Evolutionary conservation across 2,329 filamentous ascomycete species (phyloP), one percentile per base, ranked within the genome.

Genomic region (Pochonia chlamydosporia): DNA sequence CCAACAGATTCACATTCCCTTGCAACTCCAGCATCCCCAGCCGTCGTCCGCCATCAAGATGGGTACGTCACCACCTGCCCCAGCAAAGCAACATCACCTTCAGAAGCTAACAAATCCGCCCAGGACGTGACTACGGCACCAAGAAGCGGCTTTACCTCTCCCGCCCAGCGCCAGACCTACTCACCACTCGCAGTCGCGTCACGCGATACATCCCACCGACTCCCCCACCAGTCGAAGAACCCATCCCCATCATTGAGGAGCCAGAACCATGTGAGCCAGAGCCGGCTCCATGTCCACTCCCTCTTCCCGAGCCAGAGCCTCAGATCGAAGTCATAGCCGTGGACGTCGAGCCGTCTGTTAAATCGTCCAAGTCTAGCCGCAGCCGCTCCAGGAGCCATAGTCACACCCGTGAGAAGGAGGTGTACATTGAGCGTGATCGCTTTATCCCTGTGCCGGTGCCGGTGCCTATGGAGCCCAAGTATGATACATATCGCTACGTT

Each of bases 401-500:
- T 11, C 52, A 52, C 26, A 53, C 56, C 26, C 57, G 63, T 13
- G 69, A 75, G 40, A 63, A 63, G 28, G 75, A 79, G 57, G 66
- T 76, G 43, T 68, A 74, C 56, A 69, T 79, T 50, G 75, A 79
- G 62, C 68, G 75, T 23, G 76, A 80, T 57, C 66, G 67, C 44
- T 54, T 73, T 41, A 64, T 77, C 14, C 73, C 71, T 30, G 59
- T 71, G 7, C 65, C 64, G 9, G 65, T 73, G 2, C 68, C 66
- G 1, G 66, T 69, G 16, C 64, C 63, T 43, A 59, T 60, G 24
- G 67, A 65, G 54, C 65, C 65, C 30, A 56, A 61, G 50, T 71
- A 71, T 51, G 75, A 76, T 31, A 74, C 73, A 25, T 79, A 67
- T 55, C 73, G 76, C 6, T 78, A 79, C 54, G 68, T 79, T 42